A percentile compares a stretch with the other conserved stretches of the same genome.
phyloP scores from a whole-genome alignment of 2,329 filamentous ascomycete species.

The Magnaporthiopsis incrustans region DNA sequence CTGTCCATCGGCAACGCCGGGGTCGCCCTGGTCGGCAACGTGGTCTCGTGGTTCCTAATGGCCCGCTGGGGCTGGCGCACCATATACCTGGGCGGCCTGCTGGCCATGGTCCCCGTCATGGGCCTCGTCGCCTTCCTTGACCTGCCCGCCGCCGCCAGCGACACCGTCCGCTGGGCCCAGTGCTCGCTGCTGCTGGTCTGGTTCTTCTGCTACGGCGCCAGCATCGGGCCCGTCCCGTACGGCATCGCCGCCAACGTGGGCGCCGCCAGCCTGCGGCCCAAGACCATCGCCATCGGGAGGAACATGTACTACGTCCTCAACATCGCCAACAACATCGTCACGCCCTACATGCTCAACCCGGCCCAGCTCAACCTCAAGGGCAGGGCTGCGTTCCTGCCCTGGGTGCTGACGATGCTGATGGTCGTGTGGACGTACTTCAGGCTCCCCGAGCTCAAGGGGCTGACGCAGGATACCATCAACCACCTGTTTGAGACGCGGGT shows the following conservation, averaged over 20 bases:
- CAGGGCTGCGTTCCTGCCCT: slow-evolving; percentile 4
- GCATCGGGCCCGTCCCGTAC: slow-evolving; percentile 29
- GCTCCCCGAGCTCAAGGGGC: slow-evolving; percentile 31
- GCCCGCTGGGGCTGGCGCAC: slow-evolving; percentile 11
- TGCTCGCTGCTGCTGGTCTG: slow-evolving; percentile 53
- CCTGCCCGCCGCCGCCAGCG: background rate
- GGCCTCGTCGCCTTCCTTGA: slow-evolving; percentile 15
- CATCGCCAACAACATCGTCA: slow-evolving; percentile 17
- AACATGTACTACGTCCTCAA: slow-evolving; percentile 20
- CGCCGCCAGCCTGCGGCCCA: slow-evolving; percentile 25
- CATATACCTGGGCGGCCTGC: slow-evolving; percentile 13
- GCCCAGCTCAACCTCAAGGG: slow-evolving; percentile 25
- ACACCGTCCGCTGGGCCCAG: slow-evolving; percentile 7
- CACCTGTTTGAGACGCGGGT: slow-evolving; percentile 37
- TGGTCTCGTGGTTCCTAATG: slow-evolving; percentile 11
- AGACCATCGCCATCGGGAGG: slow-evolving; percentile 23
- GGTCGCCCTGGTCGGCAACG: slow-evolving; percentile 15
- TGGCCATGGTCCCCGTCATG: slow-evolving; percentile 11
- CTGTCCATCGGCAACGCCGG: slow-evolving; percentile 25
- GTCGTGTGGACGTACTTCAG: slow-evolving; percentile 7
- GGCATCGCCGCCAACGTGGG: slow-evolving; percentile 26
- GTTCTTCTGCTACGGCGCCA: slow-evolving; percentile 23
- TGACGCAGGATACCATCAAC: slow-evolving; percentile 47
- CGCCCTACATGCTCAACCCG: slow-evolving; percentile 30
- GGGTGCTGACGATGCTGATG: slow-evolving; percentile 6